Base-by-base conservation (phyloP, 306 rosid species). In the Styphnolobium japonicum region DNA sequence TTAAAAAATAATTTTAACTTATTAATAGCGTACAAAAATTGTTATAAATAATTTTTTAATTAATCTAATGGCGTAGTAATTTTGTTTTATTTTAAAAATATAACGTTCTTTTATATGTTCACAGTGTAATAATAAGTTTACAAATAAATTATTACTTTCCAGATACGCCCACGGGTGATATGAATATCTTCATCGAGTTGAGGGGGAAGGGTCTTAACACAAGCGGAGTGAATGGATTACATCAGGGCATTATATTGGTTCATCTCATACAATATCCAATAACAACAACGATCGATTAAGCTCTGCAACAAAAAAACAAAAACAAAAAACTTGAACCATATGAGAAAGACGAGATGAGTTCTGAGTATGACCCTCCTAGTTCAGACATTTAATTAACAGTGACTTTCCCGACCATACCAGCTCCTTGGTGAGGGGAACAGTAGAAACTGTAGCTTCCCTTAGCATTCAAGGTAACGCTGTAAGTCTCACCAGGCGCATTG, bases 381-480 rank as follows among this genome's bases (percentile, higher is more conserved):
- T 10, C 4, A 27, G 10, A 39, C 19, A 67, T 9, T 70, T 64
- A 83, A 45, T 93, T 93, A 34, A 96, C 98, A 33, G 94, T 93
- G 7, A 93, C 90, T 81, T 86, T 88, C 58, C 98, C 98, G 36
- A 85, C 85, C 98, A 95, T 93, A 22, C 98, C 97, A 55, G 99
- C 99, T 15, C 99, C 99, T 85, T 87, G 91, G 85, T 93, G 99
- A n/a, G 99, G 98, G 7, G 94, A 2, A 73, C 98, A 93, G 87
- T 93, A 93, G 86, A 91, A 93, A 39, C 48, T 2, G 81, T 95
- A 91, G n/a, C 21, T 67, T 1, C 99, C 99, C 65, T 93, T 93
- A 2, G 80, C 92, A 7, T 88, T 83, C 77, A 93, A 84, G 39
- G 90, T 80, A 2, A 93, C 81, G 4, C 68, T 62, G 86, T 89